Evolutionary conservation across 2,329 filamentous ascomycete species (phyloP).

Genomic region (Microascus cirrosus): DNA sequence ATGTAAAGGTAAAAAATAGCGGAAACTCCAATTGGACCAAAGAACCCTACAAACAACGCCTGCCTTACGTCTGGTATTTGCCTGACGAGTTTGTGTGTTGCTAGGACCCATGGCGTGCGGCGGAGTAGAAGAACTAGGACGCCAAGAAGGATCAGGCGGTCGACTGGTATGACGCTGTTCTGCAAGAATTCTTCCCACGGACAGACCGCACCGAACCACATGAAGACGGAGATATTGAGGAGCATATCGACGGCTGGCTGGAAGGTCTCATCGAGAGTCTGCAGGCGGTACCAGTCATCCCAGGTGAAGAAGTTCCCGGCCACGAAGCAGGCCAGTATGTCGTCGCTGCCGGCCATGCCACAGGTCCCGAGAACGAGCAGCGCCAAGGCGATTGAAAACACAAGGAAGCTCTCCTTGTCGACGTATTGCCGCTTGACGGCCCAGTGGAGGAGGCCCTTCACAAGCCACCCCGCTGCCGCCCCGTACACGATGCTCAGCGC

Average conservation of each 20-base stretch:
- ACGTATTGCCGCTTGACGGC: constrained; percentile 33
- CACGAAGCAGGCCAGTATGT: constrained; percentile 85
- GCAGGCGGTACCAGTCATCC: constrained; percentile 88
- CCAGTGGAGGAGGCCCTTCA: constrained; percentile 73
- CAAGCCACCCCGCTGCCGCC: constrained; percentile 65
- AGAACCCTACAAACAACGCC: constrained; percentile 82
- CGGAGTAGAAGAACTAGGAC: constrained; percentile 67
- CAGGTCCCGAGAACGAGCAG: constrained; percentile 82
- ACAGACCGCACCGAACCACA: constrained; percentile 81
- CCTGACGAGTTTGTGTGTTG: constrained; percentile 62
- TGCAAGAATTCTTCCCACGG: constrained; percentile 63
- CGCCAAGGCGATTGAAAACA: constrained; percentile 75
- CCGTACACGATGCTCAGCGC: constrained; percentile 70
- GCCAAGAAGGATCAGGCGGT: constrained; percentile 62
- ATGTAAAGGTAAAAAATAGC: constrained; percentile 86
- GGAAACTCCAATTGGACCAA: constrained; percentile 83
- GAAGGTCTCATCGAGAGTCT: constrained; percentile 83
- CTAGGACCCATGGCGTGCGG: constrained; percentile 65
- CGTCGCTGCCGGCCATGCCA: constrained; percentile 78
- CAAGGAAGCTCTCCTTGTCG: constrained; percentile 77
- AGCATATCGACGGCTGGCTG: constrained; percentile 94
- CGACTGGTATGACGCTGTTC: constrained; percentile 61
- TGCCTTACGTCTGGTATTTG: constrained; percentile 68
- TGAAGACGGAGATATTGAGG: constrained; percentile 76
- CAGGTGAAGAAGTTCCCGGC: constrained; percentile 86